These are phyloP conservation scores for Cyphellophora attinorum DNA, from an alignment of 2,329 filamentous ascomycete genomes.

Conservation along the genomic window DNA sequence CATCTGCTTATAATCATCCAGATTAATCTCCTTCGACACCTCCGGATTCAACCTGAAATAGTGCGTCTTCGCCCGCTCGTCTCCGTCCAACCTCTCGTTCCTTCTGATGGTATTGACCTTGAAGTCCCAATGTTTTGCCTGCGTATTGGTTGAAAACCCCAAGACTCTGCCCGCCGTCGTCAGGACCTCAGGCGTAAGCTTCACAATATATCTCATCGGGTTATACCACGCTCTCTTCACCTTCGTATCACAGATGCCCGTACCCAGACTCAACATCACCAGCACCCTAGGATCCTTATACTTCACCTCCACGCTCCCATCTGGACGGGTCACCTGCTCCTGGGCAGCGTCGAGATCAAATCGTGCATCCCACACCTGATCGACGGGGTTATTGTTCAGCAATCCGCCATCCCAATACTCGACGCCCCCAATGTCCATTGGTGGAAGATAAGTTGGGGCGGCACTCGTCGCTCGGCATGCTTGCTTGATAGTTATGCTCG, in stretches of 20 bases:
- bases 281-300: slow-evolving; percentile 5
- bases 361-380: slow-evolving; percentile 12
- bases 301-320: background rate
- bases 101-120: slow-evolving; percentile 11
- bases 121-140: slow-evolving; percentile 16
- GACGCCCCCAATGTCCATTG: slow-evolving; percentile 9
- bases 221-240: too few species aligned
- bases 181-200: slow-evolving; percentile 7
- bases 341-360: slow-evolving; percentile 4
- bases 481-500: slow-evolving; percentile 11
- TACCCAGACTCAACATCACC: slow-evolving; percentile 12
- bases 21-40: slow-evolving; percentile 5
- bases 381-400: slow-evolving; percentile 15
- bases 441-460: slow-evolving; percentile 13
- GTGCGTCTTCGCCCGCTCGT: background rate
- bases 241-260: slow-evolving; percentile 3
- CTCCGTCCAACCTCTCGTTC: slow-evolving; percentile 5
- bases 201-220: background rate
- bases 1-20: slow-evolving; percentile 12
- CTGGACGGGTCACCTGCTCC: background rate
- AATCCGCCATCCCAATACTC: slow-evolving; percentile 15
- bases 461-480: slow-evolving; percentile 13
- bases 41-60: slow-evolving; percentile 11
- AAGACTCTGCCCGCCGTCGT: slow-evolving; percentile 10
- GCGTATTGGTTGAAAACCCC: slow-evolving; percentile 13